Evolutionary conservation across 352 stramenopile genomes (phyloP), one percentile per base, ranked within the genome.

Genomic region (Pythium periplocum): DNA sequence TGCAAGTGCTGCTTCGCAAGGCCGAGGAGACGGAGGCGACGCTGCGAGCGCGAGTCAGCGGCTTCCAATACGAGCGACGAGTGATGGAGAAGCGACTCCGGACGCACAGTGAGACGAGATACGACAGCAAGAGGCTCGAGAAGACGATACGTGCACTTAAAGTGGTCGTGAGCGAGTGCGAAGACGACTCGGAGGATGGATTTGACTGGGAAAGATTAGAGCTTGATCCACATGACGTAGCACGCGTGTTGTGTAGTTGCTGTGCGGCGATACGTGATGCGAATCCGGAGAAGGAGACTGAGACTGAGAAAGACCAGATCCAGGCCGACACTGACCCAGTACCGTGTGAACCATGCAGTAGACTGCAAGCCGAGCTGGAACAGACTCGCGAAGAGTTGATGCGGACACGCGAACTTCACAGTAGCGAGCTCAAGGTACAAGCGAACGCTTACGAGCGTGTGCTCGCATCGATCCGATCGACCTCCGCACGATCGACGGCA

Each of bases 401-500:
- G 33, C 63, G 62, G 26, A 32, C 75, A 4, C 61, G 68, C 2
- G 45, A 45, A 1, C 68, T 74, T 6, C 71, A 82, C 36, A 50
- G 44, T 1, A 48, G 32, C n/a, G 72, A 82, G 8, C 48, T 82
- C 2, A 55, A 73, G 32, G 63, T 71, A 1, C 71, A 82, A 41
- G 58, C 61, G 3, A 53, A 30, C 3, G 61, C 61, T 4, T 61
- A 52, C 44, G 54, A 63, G 33, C 61, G 52, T 10, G 17, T 57
- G 33, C 48, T 66, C 12, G 26, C 31, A 9, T 43, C 44, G 4
- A 48, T 51, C 38, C 53, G 53, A 11, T 12, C 34, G 46, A 26
- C 12, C 47, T 2, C 17, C 49, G 40, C 51, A 26, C 17, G 17
- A 26, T 26, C 17, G 17, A 26, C 17, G 17, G 17, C 17, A 26